Conservation (phyloP, 148 eudicot species). For the Hydrangea macrophylla region DNA sequence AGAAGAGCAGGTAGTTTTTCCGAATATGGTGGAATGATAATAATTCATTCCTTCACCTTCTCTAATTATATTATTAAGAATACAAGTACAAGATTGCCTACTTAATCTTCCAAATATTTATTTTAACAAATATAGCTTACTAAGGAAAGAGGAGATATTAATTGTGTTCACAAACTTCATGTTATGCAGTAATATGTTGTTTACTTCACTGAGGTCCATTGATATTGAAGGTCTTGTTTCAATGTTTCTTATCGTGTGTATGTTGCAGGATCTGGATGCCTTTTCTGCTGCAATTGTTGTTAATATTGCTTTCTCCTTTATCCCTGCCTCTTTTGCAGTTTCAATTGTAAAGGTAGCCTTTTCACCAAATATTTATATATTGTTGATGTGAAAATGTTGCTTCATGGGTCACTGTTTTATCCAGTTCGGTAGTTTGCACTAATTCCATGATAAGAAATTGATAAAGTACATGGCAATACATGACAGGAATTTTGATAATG, state of each 20-base stretch:
- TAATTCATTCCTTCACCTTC: too few relatives aligned
- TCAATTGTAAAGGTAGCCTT: constrained; percentile 82
- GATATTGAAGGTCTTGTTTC: neutral
- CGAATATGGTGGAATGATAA: too few relatives aligned
- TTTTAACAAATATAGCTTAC: neutral
- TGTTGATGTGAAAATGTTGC: neutral
- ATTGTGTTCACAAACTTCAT: neutral
- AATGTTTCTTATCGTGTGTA: constrained; percentile 9
- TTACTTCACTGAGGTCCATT: neutral
- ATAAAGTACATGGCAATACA: neutral
- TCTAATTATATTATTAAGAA: too few relatives aligned
- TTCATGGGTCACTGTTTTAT: neutral
- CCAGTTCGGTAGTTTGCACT: neutral
- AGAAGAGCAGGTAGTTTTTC: too few relatives aligned
- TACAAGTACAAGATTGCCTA: too few relatives aligned
- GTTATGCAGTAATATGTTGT: neutral
- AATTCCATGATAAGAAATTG: neutral
- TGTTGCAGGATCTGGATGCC: constrained; percentile 95
- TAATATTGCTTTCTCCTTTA: constrained; percentile 83
- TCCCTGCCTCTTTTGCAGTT: constrained; percentile 98
- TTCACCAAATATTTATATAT: neutral
- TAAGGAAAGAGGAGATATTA: neutral
- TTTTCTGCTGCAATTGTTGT: constrained; percentile 79
- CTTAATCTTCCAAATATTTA: too few relatives aligned
- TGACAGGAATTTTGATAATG: neutral